These are phyloP conservation scores for Pseudozyma thailandica DNA, from an alignment of 1,284 basidiomycete genomes.

Conservation along the genomic window DNA sequence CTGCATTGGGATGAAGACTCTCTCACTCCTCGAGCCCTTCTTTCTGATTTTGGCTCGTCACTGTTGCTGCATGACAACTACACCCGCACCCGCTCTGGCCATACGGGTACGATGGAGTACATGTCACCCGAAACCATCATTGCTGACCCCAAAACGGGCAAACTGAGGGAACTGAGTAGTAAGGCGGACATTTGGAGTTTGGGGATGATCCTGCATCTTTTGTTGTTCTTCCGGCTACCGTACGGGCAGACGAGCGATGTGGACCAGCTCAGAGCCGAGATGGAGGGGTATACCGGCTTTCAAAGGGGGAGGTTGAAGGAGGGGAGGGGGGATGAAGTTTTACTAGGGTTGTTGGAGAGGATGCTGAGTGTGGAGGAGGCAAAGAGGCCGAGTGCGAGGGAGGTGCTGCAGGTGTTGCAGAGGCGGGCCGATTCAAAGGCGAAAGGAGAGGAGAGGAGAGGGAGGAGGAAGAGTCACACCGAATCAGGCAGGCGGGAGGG, in stretches of 20 bases:
- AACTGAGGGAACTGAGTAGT: conserved; percentile 79
- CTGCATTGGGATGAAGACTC: conserved; percentile 90
- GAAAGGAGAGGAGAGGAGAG: neutral
- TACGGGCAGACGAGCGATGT: conserved; percentile 72
- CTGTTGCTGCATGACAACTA: conserved; percentile 57
- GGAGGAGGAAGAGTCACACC: neutral
- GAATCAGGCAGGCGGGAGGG: neutral
- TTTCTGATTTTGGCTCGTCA: conserved; percentile 94
- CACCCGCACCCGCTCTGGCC: conserved; percentile 74
- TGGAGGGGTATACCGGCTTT: conserved; percentile 79
- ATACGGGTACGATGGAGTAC: conserved; percentile 86
- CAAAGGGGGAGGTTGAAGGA: conserved; percentile 27
- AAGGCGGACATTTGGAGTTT: conserved; percentile 75
- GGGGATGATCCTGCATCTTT: conserved; percentile 90
- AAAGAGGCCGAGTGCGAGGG: conserved; percentile 77
- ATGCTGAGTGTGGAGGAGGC: conserved; percentile 76
- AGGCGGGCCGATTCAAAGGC: neutral
- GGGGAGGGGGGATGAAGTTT: conserved; percentile 74
- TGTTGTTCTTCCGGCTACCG: conserved; percentile 81
- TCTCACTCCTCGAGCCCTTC: conserved; percentile 80
- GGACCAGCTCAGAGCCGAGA: conserved; percentile 77
- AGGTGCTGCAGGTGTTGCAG: conserved; percentile 71
- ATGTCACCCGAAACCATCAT: conserved; percentile 81
- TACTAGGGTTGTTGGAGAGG: conserved; percentile 78
- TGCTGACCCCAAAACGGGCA: conserved; percentile 70